Conservation (phyloP, 2,329 filamentous ascomycete genomes). For the Fusarium sp. region DNA sequence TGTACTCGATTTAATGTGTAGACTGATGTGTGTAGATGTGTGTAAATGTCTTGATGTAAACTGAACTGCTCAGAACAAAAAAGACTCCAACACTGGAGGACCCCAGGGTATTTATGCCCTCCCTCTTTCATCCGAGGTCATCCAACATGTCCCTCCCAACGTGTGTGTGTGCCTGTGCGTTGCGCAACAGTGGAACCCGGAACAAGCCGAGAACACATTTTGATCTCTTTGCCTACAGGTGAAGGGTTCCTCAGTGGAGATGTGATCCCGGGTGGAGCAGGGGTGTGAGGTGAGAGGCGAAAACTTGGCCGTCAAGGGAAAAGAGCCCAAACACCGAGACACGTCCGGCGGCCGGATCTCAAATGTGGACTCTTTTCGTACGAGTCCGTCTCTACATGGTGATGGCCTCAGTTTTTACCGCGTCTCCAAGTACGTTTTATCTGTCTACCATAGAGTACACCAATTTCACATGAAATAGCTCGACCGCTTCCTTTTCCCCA, state of each 20-base stretch:
- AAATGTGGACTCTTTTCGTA: constrained; percentile 29
- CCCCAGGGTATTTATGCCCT: constrained; percentile 42
- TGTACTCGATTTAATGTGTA: not conserved
- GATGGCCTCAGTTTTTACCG: constrained; percentile 36
- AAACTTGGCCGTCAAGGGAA: not conserved
- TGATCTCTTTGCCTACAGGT: not conserved
- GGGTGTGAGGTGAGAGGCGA: not conserved
- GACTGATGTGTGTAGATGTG: not conserved
- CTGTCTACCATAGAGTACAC: not conserved
- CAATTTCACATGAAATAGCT: no score
- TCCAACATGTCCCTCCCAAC: constrained; percentile 2
- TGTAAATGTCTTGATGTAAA: not conserved
- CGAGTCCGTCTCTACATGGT: constrained; percentile 8
- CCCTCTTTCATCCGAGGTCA: constrained; percentile 10
- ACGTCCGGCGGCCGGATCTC: constrained; percentile 31
- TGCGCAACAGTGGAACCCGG: constrained; percentile 29
- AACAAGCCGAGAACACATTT: constrained; percentile 21
- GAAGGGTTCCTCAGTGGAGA: not conserved
- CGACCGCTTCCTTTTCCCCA: constrained; percentile 12
- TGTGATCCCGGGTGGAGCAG: not conserved
- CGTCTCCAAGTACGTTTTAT: constrained; percentile 30
- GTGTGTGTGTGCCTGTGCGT: not conserved
- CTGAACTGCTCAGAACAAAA: not conserved
- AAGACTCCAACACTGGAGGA: not conserved
- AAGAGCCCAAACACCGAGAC: constrained; percentile 37